Base-by-base conservation (phyloP, 495 filamentous ascomycete genomes). In the Hyaloscypha bicolor region DNA sequence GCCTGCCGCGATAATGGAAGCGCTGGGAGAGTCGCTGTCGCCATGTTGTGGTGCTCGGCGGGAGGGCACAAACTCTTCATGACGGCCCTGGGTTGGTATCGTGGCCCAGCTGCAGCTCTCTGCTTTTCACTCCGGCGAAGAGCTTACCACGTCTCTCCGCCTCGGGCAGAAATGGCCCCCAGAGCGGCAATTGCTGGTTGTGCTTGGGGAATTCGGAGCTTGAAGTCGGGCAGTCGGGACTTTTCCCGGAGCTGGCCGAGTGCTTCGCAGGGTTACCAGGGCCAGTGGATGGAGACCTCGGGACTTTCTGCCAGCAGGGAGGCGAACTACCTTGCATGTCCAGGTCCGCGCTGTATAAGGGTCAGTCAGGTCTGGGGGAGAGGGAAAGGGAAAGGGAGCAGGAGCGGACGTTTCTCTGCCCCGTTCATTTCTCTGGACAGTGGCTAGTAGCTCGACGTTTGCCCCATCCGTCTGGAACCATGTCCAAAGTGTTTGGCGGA, bases 381-480 rank as follows among this genome's bases (percentile, higher is more conserved):
- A 48, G 42, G 25, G 25, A 25, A 25, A 25, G 25, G 42, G 42
- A 48, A 48, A 48, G 42, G 42, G 42, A 48, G 42, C 42, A 48
- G 42, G 42, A 48, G 42, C 42, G 42, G 42, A 48, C 42, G 42
- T 48, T 48, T 48, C 42, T 48, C 42, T 48, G 2, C 42, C 42
- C 42, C 42, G 2, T 48, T 48, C 42, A 48, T 48, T 48, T 48
- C 42, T 48, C 42, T 48, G n/a, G n/a, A 1, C 42, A 12, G 42
- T 48, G 42, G 42, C 42, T 48, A 48, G 42, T 48, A 48, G 42
- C 42, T 48, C 42, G n/a, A 48, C 42, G 42, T 48, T 48, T 48
- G 42, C n/a, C 42, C 42, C 42, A 48, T 48, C 42, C 42, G 42
- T 48, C 42, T 48, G 42, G 42, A 2, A 25, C 25, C 25, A 25